Conservation (phyloP, 1,284 basidiomycete genomes). For the Papiliotrema terrestris region DNA sequence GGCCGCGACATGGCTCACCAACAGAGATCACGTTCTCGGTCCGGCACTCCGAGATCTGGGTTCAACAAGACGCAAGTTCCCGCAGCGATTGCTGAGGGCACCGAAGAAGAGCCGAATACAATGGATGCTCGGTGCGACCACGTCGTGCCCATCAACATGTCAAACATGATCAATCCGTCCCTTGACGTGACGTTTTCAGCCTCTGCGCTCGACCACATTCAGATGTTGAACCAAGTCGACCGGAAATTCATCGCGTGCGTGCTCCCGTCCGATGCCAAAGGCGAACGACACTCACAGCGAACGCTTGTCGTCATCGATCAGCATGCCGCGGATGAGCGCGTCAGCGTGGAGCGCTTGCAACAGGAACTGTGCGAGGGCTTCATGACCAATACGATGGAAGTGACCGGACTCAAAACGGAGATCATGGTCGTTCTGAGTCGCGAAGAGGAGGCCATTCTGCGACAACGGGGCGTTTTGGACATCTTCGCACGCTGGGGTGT, state of each 20-base stretch:
- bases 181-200: slow-evolving; percentile 29
- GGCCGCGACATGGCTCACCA: too few species aligned
- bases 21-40: too few species aligned
- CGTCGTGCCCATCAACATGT: background rate
- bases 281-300: background rate
- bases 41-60: too few species aligned
- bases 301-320: slow-evolving; percentile 79
- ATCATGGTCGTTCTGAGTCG: slow-evolving; percentile 61
- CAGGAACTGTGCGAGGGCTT: slow-evolving; percentile 65
- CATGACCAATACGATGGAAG: slow-evolving; percentile 49
- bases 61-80: too few species aligned
- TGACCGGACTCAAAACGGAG: slow-evolving; percentile 40
- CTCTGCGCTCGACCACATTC: slow-evolving; percentile 56
- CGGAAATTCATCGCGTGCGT: slow-evolving; percentile 80
- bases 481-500: slow-evolving; percentile 72
- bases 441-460: slow-evolving; percentile 59
- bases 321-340: slow-evolving; percentile 90
- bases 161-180: background rate
- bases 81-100: too few species aligned
- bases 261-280: slow-evolving; percentile 27
- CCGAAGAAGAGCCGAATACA: too few species aligned
- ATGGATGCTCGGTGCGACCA: background rate
- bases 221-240: slow-evolving; percentile 77
- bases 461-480: slow-evolving; percentile 16
- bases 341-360: slow-evolving; percentile 80